Evolutionary conservation across 2,329 filamentous ascomycete genomes (phyloP).

Genomic region (Calonectria hawksworthii): DNA sequence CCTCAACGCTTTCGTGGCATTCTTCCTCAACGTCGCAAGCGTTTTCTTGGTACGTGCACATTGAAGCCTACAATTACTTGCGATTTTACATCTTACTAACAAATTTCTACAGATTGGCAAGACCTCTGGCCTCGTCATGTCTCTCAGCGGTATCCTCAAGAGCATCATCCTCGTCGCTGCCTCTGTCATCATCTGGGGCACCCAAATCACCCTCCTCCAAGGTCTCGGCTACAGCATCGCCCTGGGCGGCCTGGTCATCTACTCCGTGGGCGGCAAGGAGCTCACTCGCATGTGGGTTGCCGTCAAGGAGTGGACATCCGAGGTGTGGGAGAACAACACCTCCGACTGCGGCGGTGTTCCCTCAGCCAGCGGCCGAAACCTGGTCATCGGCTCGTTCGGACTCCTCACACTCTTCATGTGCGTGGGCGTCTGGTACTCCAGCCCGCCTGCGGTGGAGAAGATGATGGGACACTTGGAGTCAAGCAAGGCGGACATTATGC

Average conservation of each 20-base stretch:
- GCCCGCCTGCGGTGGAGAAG: constrained; percentile 1
- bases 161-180: constrained; percentile 85
- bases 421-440: constrained; percentile 10
- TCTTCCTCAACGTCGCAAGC: constrained; percentile 21
- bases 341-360: constrained; percentile 36
- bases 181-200: constrained; percentile 84
- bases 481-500: constrained; percentile 11
- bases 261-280: constrained; percentile 59
- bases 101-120: constrained; percentile 78
- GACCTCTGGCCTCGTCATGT: constrained; percentile 88
- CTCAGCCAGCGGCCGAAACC: constrained; percentile 32
- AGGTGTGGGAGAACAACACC: constrained; percentile 36
- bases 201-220: constrained; percentile 78
- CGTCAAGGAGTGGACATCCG: constrained; percentile 41
- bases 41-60: constrained; percentile 15
- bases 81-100: background rate
- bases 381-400: constrained; percentile 40
- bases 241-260: constrained; percentile 63
- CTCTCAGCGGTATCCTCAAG: constrained; percentile 88
- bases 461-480: background rate
- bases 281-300: constrained; percentile 42
- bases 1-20: constrained; percentile 15
- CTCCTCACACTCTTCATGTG: constrained; percentile 38
- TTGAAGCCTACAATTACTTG: background rate
- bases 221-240: constrained; percentile 84